These are phyloP conservation scores for Teratosphaeria epicoccoides DNA, from an alignment of 2,329 filamentous ascomycete genomes.

Conservation along the genomic window DNA sequence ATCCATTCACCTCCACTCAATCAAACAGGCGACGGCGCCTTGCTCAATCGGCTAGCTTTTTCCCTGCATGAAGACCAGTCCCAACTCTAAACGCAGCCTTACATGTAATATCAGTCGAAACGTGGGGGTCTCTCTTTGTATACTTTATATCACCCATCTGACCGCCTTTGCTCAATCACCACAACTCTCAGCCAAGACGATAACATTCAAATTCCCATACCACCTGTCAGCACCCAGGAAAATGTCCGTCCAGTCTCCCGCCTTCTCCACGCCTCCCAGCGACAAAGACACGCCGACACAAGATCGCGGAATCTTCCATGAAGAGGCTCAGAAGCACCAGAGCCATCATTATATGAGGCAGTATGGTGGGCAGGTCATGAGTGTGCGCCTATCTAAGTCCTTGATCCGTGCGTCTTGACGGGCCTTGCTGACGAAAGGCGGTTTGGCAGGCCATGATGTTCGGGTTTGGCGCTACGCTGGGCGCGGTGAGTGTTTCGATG, in stretches of 20 bases:
- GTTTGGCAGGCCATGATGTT: conserved; percentile 15
- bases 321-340: conserved; percentile 20
- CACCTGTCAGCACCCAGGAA: not conserved
- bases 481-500: too few species aligned
- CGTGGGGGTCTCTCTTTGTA: too few species aligned
- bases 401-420: not conserved
- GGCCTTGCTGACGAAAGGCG: not conserved
- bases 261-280: conserved; percentile 13
- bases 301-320: conserved; percentile 19
- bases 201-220: not conserved
- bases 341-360: conserved; percentile 21
- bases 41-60: not conserved
- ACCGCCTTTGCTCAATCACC: too few species aligned
- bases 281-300: conserved; percentile 19
- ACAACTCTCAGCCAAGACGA: not conserved
- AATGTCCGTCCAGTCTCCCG: conserved; percentile 15
- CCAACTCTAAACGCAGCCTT: not conserved
- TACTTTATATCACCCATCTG: too few species aligned
- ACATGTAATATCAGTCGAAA: too few species aligned
- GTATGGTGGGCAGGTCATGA: conserved; percentile 18
- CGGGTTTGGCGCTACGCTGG: conserved; percentile 20
- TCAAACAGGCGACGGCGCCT: not conserved
- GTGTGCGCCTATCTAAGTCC: not conserved
- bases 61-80: not conserved
- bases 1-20: not conserved